Percentiles rank a stretch among this genome's conserved stretches.
These are phyloP conservation scores for Picea abies DNA, from an alignment of 83 land plant genomes.

Conservation along the genomic window DNA sequence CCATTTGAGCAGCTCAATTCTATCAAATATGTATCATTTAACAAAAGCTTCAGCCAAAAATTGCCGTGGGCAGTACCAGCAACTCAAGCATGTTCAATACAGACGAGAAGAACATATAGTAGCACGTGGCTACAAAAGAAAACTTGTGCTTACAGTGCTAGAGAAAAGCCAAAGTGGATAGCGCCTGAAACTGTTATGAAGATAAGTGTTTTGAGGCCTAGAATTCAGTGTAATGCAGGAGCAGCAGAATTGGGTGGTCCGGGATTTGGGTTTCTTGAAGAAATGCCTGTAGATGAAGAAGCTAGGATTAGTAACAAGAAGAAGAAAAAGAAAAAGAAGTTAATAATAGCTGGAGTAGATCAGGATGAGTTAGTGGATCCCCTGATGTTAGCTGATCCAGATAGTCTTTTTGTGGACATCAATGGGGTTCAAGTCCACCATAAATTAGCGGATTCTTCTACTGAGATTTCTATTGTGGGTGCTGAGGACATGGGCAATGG, in stretches of 20 bases:
- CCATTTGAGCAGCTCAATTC: not conserved
- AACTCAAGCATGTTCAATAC: not conserved
- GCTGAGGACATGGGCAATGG: not conserved
- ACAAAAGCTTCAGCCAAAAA: not conserved
- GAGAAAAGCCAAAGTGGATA: not conserved
- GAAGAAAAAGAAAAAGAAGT: conserved; percentile 10
- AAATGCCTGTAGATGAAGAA: not conserved
- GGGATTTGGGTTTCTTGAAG: not conserved
- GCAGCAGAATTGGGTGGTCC: conserved; percentile 12
- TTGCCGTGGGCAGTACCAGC: not conserved
- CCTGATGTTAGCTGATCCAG: conserved; percentile 71
- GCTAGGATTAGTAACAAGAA: not conserved
- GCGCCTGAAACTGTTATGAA: not conserved
- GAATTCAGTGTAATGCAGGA: conserved; percentile 11
- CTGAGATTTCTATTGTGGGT: conserved; percentile 20
- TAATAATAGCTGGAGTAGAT: conserved; percentile 48
- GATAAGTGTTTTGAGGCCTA: not conserved
- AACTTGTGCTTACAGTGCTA: not conserved
- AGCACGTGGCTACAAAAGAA: too few species aligned
- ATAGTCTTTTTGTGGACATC: conserved; percentile 87
- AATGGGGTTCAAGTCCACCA: conserved; percentile 84
- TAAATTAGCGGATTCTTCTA: conserved; percentile 45
- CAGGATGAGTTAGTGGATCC: conserved; percentile 85
- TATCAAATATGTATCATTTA: not conserved
- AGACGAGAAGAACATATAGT: not conserved